Evolutionary conservation across 2,329 filamentous ascomycete species (phyloP).

Genomic region (Metarhizium guizhouense): DNA sequence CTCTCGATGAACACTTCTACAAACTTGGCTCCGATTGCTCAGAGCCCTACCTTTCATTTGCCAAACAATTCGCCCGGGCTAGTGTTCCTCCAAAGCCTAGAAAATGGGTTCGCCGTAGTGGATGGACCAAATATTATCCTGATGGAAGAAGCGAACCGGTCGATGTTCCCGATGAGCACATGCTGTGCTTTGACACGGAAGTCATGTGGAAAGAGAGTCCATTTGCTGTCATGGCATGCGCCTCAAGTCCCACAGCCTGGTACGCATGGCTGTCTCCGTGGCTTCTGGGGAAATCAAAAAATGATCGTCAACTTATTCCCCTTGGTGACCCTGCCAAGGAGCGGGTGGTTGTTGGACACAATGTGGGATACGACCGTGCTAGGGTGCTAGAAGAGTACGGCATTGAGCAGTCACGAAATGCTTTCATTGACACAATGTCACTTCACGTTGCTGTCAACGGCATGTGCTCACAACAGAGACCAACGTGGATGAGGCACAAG

Average conservation of each 20-base stretch:
- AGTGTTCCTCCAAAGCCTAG: constrained; percentile 50
- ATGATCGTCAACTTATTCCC: constrained; percentile 74
- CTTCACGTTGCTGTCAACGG: constrained; percentile 95
- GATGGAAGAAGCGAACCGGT: constrained; percentile 65
- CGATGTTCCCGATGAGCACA: constrained; percentile 66
- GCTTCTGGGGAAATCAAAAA: constrained; percentile 74
- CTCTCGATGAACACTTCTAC: constrained; percentile 89
- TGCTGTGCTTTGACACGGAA: constrained; percentile 92
- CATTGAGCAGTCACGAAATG: constrained; percentile 71
- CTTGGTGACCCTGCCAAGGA: constrained; percentile 67
- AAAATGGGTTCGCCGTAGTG: constrained; percentile 70
- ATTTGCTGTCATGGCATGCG: constrained; percentile 95
- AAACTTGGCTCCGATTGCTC: constrained; percentile 78
- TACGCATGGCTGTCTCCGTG: constrained; percentile 97
- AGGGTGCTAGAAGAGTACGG: constrained; percentile 84
- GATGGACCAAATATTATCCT: constrained; percentile 86
- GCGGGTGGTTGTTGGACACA: constrained; percentile 84
- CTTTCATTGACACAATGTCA: constrained; percentile 96
- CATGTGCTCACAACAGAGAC: constrained; percentile 94
- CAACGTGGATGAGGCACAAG: constrained; percentile 94
- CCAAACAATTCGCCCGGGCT: constrained; percentile 63
- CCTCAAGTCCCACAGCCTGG: constrained; percentile 82
- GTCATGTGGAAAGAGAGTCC: constrained; percentile 91
- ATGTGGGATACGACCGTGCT: constrained; percentile 89
- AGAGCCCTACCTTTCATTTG: constrained; percentile 69